Base-by-base conservation (phyloP, 2,329 filamentous ascomycete species). In the Aspergillus uvarum region DNA sequence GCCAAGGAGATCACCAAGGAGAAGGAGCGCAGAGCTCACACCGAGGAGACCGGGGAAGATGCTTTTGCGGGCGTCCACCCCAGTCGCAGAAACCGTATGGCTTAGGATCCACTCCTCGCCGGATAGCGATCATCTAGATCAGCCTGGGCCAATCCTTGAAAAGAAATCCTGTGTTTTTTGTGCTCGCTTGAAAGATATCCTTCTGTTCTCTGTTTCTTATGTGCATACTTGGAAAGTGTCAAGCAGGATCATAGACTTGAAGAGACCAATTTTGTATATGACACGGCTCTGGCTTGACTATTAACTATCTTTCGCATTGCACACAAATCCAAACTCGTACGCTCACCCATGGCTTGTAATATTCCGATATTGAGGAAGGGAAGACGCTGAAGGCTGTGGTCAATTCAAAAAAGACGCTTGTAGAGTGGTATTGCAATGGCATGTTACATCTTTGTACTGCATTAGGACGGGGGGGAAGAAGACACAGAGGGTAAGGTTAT, bases 1-100 rank as follows among this genome's bases (percentile, higher is more conserved):
- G 77, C 78, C 16, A 80, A 85, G 76, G 75, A 79, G 64, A 76
- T 79, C 64, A 72, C 75, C 60, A 79, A 81, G 69, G 75, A 77
- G 65, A 77, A 78, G 72, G 71, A 68, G 57, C 75, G 73, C 65
- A 74, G 65, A 54, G 47, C 58, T 2, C 63, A 67, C 54, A 26
- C 12, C 14, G 60, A 63, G 26, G 63, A 65, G 51, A 38, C 60
- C n/a, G 58, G 60, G 10, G 42, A 59, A 26, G 70, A 72, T 52
- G 68, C 71, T 47, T 74, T 64, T 64, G 75, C 73, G 11, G 74
- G 72, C 60, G 68, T 81, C 38, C 79, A 81, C 65, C 79, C 79
- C 12, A 81, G 78, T 67, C 75, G 79, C n/a, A 71, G 77, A 60
- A 68, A 65, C 21, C 70, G 70, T 50, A 72, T 80, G 67, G 65